Evolutionary conservation across 805 yeast species (phyloP).

Genomic region (Metschnikowia henanensis): DNA sequence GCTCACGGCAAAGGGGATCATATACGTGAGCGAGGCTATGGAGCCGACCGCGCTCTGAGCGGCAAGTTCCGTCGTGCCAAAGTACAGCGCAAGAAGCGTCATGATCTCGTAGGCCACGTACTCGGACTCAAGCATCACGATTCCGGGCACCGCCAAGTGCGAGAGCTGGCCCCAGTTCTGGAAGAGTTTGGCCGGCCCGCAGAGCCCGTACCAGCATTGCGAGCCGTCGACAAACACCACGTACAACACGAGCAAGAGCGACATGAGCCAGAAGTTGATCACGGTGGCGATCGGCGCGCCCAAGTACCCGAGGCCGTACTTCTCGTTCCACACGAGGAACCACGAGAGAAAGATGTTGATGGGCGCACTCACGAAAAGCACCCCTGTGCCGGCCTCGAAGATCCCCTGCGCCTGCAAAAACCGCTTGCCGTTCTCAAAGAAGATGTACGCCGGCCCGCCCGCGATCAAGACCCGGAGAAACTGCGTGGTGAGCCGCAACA

Average conservation of each 20-base stretch:
- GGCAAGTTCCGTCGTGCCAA: constrained; percentile 50
- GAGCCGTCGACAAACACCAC: constrained; percentile 53
- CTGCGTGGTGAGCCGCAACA: constrained; percentile 31
- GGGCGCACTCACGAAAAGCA: constrained; percentile 42
- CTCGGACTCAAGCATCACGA: constrained; percentile 46
- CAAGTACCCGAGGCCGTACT: constrained; percentile 39
- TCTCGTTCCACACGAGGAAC: constrained; percentile 43
- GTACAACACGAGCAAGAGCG: constrained; percentile 34
- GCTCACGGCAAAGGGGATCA: constrained; percentile 47
- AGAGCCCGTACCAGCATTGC: constrained; percentile 68
- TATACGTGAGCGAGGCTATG: constrained; percentile 44
- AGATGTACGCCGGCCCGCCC: constrained; percentile 46
- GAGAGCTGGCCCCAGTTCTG: constrained; percentile 36
- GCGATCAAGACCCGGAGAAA: constrained; percentile 35
- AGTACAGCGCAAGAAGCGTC: constrained; percentile 46
- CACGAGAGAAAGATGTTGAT: constrained; percentile 40
- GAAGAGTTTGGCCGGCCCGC: constrained; percentile 36
- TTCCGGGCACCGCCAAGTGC: constrained; percentile 44
- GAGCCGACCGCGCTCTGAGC: constrained; percentile 53
- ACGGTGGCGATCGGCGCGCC: constrained; percentile 47
- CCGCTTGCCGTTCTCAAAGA: constrained; percentile 42
- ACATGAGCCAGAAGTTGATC: constrained; percentile 44
- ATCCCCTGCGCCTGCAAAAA: constrained; percentile 48
- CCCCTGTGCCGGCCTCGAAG: constrained; percentile 48
- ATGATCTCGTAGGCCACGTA: constrained; percentile 47